Evolutionary conservation across 495 filamentous ascomycete genomes (phyloP).

Genomic region (Monascus purpureus): DNA sequence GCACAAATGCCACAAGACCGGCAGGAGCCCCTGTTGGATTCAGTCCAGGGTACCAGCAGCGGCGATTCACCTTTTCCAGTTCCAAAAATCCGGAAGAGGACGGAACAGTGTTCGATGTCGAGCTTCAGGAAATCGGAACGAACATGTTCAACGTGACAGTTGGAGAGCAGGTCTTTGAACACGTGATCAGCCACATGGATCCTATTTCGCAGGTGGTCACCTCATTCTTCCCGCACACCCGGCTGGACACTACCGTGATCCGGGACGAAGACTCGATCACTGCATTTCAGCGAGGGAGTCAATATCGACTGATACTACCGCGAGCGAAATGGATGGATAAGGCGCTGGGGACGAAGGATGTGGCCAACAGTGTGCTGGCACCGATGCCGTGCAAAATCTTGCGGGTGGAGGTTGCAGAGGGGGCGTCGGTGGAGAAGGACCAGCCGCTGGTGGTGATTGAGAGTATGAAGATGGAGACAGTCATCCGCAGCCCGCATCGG

Average conservation of each 20-base stretch:
- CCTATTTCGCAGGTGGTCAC: constrained; percentile 24
- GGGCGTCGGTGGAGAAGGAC: constrained; percentile 70
- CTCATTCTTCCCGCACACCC: constrained; percentile 58
- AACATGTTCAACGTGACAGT: constrained; percentile 52
- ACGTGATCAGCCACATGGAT: constrained; percentile 30
- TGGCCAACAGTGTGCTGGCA: constrained; percentile 67
- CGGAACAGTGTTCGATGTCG: constrained; percentile 41
- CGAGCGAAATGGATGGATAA: constrained; percentile 74
- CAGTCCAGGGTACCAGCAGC: constrained; percentile 35
- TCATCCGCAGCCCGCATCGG: constrained; percentile 77
- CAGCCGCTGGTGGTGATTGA: constrained; percentile 89
- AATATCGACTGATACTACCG: constrained; percentile 54
- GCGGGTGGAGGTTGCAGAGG: constrained; percentile 68
- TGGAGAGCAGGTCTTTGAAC: constrained; percentile 32
- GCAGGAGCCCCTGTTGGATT: constrained; percentile 36
- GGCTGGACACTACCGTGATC: constrained; percentile 69
- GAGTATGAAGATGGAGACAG: constrained; percentile 99
- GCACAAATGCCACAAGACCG: constrained; percentile 12
- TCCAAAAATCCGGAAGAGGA: constrained; percentile 11
- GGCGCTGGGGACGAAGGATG: constrained; percentile 69
- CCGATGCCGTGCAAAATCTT: constrained; percentile 95
- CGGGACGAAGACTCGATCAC: constrained; percentile 54
- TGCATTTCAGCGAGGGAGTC: constrained; percentile 69
- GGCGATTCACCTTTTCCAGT: constrained; percentile 40
- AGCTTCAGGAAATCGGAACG: constrained; percentile 48